A percentile compares a stretch with the other conserved stretches of the same genome.
These are phyloP conservation scores for Ensete glaucum DNA, from an alignment of 176 grass and related monocot species.

Conservation along the genomic window DNA sequence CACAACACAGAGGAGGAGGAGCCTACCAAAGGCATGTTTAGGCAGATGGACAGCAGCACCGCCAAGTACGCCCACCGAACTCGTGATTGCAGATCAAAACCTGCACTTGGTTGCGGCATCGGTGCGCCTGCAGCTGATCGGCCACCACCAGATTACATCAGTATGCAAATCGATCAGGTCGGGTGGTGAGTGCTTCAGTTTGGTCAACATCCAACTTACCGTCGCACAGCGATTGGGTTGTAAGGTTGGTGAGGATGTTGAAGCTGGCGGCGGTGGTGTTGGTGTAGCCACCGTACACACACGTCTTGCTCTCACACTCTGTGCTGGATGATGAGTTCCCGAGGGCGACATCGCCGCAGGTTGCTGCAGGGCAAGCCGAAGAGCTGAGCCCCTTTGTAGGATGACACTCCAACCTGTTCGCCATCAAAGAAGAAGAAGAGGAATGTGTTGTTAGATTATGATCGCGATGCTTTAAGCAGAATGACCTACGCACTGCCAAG, in stretches of 20 bases:
- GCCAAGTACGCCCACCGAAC: not conserved
- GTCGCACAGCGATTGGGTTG: constrained; percentile 45
- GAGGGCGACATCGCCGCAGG: constrained; percentile 52
- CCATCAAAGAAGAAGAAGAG: not conserved
- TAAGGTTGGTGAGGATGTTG: constrained; percentile 57
- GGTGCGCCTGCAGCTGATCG: constrained; percentile 5
- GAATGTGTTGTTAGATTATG: not conserved
- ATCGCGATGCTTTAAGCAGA: not conserved
- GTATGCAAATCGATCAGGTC: not conserved
- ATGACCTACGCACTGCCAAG: constrained; percentile 56
- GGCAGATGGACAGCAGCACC: not conserved
- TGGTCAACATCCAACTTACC: constrained; percentile 29
- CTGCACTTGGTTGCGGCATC: not conserved
- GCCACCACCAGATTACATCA: no score
- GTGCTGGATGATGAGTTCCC: constrained; percentile 52
- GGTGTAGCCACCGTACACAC: constrained; percentile 75
- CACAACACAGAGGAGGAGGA: not conserved
- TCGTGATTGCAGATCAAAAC: not conserved
- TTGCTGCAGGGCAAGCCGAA: constrained; percentile 42
- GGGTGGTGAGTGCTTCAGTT: not conserved
- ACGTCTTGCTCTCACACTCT: constrained; percentile 41
- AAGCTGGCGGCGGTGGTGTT: constrained; percentile 54
- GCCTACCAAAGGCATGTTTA: not conserved
- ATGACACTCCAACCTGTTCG: constrained; percentile 57
- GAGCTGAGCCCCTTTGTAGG: constrained; percentile 42